A percentile compares a stretch with the other conserved stretches of the same genome.
These are phyloP conservation scores for Trametes cinnabarina DNA, from an alignment of 768 basidiomycete genomes.

Conservation along the genomic window DNA sequence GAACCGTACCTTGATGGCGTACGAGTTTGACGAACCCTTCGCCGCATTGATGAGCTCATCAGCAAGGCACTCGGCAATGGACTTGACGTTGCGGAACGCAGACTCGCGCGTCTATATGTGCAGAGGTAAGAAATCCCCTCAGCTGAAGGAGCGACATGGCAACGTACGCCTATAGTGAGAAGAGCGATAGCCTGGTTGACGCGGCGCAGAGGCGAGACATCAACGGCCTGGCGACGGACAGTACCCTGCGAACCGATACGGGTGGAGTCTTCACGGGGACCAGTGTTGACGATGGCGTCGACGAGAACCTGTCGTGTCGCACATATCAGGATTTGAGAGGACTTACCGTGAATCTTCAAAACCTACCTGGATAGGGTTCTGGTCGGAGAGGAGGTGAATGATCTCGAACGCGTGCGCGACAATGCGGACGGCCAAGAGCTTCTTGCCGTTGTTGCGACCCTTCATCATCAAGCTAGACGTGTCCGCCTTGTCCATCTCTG, in stretches of 20 bases:
- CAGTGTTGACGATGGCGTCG: constrained; percentile 99
- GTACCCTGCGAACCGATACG: constrained; percentile 99
- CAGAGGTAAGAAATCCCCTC: constrained; percentile 4
- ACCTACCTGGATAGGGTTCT: constrained; percentile 97
- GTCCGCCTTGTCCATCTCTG: not conserved
- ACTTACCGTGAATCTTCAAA: not conserved
- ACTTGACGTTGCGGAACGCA: constrained; percentile 99
- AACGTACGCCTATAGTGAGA: constrained; percentile 89
- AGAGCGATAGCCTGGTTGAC: constrained; percentile 98
- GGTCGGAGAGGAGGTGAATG: constrained; percentile 99
- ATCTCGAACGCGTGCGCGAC: constrained; percentile 99
- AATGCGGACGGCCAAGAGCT: constrained; percentile 97
- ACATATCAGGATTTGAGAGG: not conserved
- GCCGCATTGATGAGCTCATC: constrained; percentile 99
- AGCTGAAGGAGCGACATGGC: not conserved
- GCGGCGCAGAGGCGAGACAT: constrained; percentile 95
- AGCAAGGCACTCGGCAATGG: constrained; percentile 96
- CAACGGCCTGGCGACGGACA: constrained; percentile 98
- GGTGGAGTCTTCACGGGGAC: constrained; percentile 98
- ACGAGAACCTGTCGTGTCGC: constrained; percentile 68
- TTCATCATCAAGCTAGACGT: constrained; percentile 94
- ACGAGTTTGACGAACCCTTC: constrained; percentile 99
- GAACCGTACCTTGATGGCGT: constrained; percentile 91
- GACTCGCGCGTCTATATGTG: constrained; percentile 88
- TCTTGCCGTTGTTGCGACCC: constrained; percentile 99